Base-by-base conservation (phyloP, 768 basidiomycete species). In the Mycena haematopus region DNA sequence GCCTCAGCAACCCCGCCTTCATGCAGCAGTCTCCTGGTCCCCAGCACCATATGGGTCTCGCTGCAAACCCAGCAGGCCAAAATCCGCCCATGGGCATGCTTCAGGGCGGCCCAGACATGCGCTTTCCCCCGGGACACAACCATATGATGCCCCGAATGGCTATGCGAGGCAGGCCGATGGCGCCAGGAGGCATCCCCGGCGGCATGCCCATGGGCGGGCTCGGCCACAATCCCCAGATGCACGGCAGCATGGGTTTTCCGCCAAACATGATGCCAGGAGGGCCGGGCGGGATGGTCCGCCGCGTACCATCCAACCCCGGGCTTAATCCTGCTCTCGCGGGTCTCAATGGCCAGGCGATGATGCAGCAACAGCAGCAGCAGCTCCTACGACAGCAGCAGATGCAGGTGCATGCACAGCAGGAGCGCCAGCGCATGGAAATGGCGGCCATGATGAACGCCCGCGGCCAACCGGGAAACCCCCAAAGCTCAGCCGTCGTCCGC, bases 381-480 rank as follows among this genome's bases (percentile, higher is more conserved):
- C n/a, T 45, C 10, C 7, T n/a, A 7, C 64, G 70, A 49, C 70
- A 72, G 49, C 62, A 73, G 58, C 73, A 73, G 60, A 61, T 75
- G 62, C 70, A 70, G 57, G 77, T 78, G 68, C 76, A 75, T 6
- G 72, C 73, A 38, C 74, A 75, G 47, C 72, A 70, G 31, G 70
- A 70, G 57, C 74, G 73, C 55, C 72, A 70, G 47, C 69, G 71
- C 63, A 66, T 69, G 65, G 80, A 80, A 58, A 74, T 81, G 69
- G 29, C 29, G 29, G 29, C 29, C 29, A 66, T 75, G 79, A 58
- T 80, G 80, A 69, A 72, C 56, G 21, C 44, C 44, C 44, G 44
- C 21, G 46, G 67, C 53, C 76, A 76, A 69, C 73, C 77, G 17
- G 76, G 75, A 11, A 78, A 83, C 68, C 77, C 79, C 40, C 80